Base-by-base conservation (phyloP, 495 filamentous ascomycete species). In the Penicillium atrosanguineum region DNA sequence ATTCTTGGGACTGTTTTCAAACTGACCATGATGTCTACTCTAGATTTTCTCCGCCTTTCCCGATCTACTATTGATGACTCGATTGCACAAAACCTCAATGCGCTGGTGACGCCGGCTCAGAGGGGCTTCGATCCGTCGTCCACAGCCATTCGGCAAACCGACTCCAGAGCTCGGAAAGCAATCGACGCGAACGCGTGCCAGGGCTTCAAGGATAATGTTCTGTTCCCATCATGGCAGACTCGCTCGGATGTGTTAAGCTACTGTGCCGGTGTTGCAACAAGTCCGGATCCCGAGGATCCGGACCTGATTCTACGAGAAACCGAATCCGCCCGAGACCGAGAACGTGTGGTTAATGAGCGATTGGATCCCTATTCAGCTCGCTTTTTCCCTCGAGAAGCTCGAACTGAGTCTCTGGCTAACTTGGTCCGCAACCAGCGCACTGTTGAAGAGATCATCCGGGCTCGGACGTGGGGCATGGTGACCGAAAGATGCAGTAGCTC, bases 31-130 rank as follows among this genome's bases (percentile, higher is more conserved):
- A 18, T 38, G 15, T 59, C 29, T 5, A 55, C 4, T 12, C 25
- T 61, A 98, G 94, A 96, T 65, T 98, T 98, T 71, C 83, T 98
- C n/a, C 87, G 89, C 19, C 57, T 95, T 52, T 97, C 94, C 6
- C 83, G 94, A 50, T 79, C 82, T 50, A 82, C 88, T 21, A 88
- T 96, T 57, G 94, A 98, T 66, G 94, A 98, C 65, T 88, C 88
- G 15, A 96, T 98, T 59, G 84, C 84, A 1, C 93, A 96, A 65
- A 91, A 96, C 57, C 80, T 98, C 39, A 98, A 98, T 73, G 90
- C 91, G 2, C 79, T 98, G 21, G 70, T 90, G 31, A 92, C 88
- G 2, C 94, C 94, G 0, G 75, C 89, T 15, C 75, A 63, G 23
- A 67, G 72, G 19, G 82, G 82, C 7, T 98, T 95, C 66, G 88